These are phyloP conservation scores for Capsella bursapastoris DNA, from an alignment of 345 rosid genomes.

Conservation along the genomic window DNA sequence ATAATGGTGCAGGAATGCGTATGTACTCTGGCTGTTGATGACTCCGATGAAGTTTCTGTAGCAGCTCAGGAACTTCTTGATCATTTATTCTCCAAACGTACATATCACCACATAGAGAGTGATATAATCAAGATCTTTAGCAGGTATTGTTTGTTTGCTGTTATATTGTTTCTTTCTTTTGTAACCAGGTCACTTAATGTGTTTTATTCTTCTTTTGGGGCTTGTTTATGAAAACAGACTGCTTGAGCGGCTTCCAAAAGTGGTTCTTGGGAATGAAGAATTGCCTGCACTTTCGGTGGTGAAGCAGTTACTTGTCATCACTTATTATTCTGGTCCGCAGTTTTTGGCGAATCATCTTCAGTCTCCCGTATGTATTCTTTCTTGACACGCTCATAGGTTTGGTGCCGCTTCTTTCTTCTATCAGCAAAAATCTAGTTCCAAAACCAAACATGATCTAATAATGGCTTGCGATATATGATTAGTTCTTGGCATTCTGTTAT, in stretches of 20 bases:
- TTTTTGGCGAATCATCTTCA: constrained; percentile 72
- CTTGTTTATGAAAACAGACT: constrained; percentile 54
- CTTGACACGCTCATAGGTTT: constrained; percentile 38
- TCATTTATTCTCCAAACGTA: constrained; percentile 51
- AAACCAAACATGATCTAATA: constrained; percentile 13
- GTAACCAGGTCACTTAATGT: neutral
- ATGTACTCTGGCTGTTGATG: constrained; percentile 81
- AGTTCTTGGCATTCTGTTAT: constrained; percentile 20
- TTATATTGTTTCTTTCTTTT: constrained; percentile 16
- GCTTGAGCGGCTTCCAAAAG: constrained; percentile 85
- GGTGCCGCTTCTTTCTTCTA: constrained; percentile 22
- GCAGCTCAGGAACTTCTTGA: constrained; percentile 72
- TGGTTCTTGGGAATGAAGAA: constrained; percentile 76
- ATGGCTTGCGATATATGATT: constrained; percentile 19
- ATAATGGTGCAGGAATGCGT: constrained; percentile 77
- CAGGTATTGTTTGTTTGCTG: constrained; percentile 56
- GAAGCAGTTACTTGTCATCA: constrained; percentile 73
- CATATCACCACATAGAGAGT: constrained; percentile 49
- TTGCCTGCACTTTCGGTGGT: constrained; percentile 70
- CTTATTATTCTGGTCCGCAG: constrained; percentile 85
- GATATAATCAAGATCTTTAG: constrained; percentile 66
- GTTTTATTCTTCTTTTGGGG: constrained; percentile 10
- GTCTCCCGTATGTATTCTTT: constrained; percentile 77
- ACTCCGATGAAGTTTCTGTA: constrained; percentile 65
- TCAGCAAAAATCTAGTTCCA: constrained; percentile 15